phyloP scores from a whole-genome alignment of 1,284 basidiomycete genomes.

The Trichosporon asahii region DNA sequence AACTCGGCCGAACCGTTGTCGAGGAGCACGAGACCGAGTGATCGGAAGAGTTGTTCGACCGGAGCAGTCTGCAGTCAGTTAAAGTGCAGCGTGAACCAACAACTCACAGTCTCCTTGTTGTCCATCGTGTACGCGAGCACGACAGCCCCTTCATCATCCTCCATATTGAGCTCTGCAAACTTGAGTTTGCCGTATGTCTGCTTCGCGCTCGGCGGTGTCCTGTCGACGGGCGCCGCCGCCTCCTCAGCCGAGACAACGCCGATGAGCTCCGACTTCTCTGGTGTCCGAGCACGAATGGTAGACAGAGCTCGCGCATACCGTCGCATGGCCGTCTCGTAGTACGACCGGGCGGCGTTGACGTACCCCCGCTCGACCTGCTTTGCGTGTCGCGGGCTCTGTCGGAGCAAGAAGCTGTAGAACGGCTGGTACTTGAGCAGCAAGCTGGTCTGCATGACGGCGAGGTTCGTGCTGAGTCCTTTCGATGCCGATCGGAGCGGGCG shows the following conservation, averaged over 20 bases:
- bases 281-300: conserved; percentile 63
- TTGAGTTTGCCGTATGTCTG: conserved; percentile 57
- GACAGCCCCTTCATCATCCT: conserved; percentile 64
- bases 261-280: conserved; percentile 45
- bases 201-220: conserved; percentile 53
- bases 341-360: conserved; percentile 74
- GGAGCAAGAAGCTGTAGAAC: conserved; percentile 79
- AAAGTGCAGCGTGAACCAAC: no score
- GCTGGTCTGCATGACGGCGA: conserved; percentile 87
- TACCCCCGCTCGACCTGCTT: conserved; percentile 88
- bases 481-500: conserved; percentile 72
- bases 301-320: conserved; percentile 80
- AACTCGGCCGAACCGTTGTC: conserved; percentile 91
- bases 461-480: conserved; percentile 71
- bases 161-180: conserved; percentile 61
- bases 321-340: conserved; percentile 94
- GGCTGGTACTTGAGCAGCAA: conserved; percentile 79
- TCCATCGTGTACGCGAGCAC: conserved; percentile 82
- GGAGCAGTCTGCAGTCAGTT: conserved; percentile 66
- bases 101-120: conserved; percentile 71
- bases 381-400: conserved; percentile 76
- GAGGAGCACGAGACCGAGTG: conserved; percentile 79
- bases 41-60: conserved; percentile 76
- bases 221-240: conserved; percentile 30
- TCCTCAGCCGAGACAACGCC: conserved; percentile 38